Evolutionary conservation across 108 stramenopile species (phyloP).

Genomic region (Aurantiochytrium sp.): DNA sequence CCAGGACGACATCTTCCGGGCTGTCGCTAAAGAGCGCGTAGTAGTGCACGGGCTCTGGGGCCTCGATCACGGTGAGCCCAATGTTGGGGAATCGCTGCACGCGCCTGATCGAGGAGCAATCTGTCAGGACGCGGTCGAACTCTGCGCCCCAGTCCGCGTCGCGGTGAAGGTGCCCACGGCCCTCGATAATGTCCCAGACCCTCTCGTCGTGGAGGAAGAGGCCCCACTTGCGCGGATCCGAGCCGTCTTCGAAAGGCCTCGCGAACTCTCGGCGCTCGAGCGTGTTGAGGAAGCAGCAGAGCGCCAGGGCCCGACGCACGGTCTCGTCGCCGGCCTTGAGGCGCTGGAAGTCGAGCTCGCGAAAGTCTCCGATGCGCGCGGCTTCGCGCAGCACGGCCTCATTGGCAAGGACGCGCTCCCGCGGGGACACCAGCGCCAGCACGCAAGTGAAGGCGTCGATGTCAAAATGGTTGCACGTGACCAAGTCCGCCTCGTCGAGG

Average conservation of each 20-base stretch:
- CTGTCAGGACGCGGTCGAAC: background rate
- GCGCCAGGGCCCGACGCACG: background rate
- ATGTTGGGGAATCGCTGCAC: background rate
- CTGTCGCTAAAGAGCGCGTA: background rate
- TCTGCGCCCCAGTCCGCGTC: background rate
- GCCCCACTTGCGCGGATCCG: background rate
- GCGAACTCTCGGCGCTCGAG: background rate
- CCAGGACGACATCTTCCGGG: background rate
- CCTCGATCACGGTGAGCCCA: background rate
- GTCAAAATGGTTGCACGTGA: background rate
- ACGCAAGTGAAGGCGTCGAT: constrained; percentile 14
- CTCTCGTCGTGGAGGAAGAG: background rate
- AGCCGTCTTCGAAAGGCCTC: constrained; percentile 16
- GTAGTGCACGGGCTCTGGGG: constrained; percentile 19
- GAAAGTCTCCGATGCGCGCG: background rate
- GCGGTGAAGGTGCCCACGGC: background rate
- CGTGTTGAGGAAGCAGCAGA: constrained; percentile 23
- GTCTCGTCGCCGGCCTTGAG: background rate
- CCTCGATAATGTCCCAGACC: background rate
- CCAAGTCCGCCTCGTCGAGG: background rate
- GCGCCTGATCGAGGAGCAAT: background rate
- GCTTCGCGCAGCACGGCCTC: background rate
- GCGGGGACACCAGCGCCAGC: background rate
- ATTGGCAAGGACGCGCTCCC: background rate
- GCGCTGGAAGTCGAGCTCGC: background rate